Base-by-base conservation (phyloP, 73 alveolate species). In the Symbiodinium pilosum region DNA sequence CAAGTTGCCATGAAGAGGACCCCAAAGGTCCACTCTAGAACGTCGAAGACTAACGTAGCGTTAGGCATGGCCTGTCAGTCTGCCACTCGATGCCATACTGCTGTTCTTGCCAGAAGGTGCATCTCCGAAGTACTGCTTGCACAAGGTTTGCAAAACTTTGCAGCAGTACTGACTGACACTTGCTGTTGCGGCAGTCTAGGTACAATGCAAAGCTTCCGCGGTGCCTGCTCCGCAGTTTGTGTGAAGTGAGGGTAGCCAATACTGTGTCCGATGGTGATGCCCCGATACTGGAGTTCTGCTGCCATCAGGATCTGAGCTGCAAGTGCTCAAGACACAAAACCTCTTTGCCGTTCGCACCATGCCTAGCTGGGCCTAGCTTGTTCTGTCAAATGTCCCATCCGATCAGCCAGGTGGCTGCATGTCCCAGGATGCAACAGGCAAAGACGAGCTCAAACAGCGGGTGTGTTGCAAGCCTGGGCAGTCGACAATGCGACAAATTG, bases 1-100 rank as follows among this genome's bases (percentile, higher is more conserved):
- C 88, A 42, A 42, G 97, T 24, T 5, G 36, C 97, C 75, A 68
- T 30, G 97, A 91, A 91, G 18, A 91, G 88, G 71, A 91, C 52
- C 8, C 97, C 97, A 38, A 91, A 91, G 77, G 81, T 43, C 97
- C 97, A 91, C 40, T 91, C 97, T 28, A 42, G 77, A 21, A 91
- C 54, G n/a, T 91, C 68, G 85, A 91, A 91, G 30, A 30, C 39
- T 21, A 26, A 16, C 41, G 20, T 44, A 42, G 81, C 21, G 0
- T 54, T 75, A 28, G 97, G 97, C 38, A 42, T 43, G 41, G 97
- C 97, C 97, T 91, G 77, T 43, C 6, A 28, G 24, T 59, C 36
- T 14, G 14, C 59, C 59, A 6, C 59, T 47, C 59, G n/a, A n/a
- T n/a, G n/a, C n/a, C n/a, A n/a, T n/a, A n/a, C n/a, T n/a, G n/a